Conservation (phyloP, 1,284 basidiomycete species). For the Sanghuangporus weigelae region DNA sequence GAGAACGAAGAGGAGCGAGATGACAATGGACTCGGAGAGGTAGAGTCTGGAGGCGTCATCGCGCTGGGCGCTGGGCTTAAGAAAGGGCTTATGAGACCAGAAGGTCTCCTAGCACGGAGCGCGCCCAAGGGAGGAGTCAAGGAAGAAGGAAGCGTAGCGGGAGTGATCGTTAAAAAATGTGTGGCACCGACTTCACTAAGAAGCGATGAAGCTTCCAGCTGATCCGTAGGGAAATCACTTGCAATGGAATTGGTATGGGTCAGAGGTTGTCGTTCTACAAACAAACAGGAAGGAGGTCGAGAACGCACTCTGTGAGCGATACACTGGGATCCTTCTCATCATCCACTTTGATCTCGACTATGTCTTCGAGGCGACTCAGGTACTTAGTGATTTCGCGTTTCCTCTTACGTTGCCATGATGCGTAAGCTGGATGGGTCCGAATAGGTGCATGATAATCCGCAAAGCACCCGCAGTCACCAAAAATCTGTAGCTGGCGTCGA, state of each 20-base stretch:
- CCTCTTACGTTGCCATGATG: slow-evolving; percentile 49
- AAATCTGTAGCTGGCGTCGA: slow-evolving; percentile 51
- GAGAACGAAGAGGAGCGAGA: slow-evolving; percentile 19
- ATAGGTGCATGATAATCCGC: slow-evolving; percentile 28
- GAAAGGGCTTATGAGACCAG: neutral
- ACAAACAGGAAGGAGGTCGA: neutral
- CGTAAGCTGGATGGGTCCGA: slow-evolving; percentile 39
- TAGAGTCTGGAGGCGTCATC: neutral
- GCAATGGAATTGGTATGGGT: slow-evolving; percentile 35
- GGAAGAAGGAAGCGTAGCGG: slow-evolving; percentile 34
- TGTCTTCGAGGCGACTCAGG: slow-evolving; percentile 45
- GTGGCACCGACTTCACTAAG: slow-evolving; percentile 16
- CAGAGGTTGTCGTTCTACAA: slow-evolving; percentile 40
- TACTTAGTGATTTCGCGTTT: slow-evolving; percentile 46
- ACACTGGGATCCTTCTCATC: neutral
- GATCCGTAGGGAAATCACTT: slow-evolving; percentile 17
- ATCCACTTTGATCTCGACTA: slow-evolving; percentile 12
- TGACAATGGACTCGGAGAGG: slow-evolving; percentile 10
- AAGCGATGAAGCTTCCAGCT: slow-evolving; percentile 10
- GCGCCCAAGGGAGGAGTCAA: slow-evolving; percentile 15
- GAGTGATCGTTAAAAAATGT: slow-evolving; percentile 27
- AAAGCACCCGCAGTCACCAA: slow-evolving; percentile 42
- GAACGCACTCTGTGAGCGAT: slow-evolving; percentile 14
- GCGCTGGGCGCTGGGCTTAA: neutral
- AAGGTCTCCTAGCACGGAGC: neutral